Evolutionary conservation across 2,329 filamentous ascomycete species (phyloP), one percentile per base, ranked within the genome.

Genomic region (Alternaria metachromatica): DNA sequence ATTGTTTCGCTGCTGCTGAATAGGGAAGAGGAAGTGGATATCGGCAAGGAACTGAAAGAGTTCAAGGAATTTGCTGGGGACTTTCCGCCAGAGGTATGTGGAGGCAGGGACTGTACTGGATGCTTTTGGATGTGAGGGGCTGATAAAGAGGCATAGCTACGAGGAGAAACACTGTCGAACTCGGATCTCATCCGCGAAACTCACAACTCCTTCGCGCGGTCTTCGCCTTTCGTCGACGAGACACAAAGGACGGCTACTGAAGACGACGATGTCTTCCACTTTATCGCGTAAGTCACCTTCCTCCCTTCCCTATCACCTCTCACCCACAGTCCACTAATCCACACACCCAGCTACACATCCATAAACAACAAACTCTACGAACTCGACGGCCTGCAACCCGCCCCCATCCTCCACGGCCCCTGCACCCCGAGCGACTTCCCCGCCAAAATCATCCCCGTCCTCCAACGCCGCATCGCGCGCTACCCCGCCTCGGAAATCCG

Each of bases 261-360:
- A 65, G 86, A 92, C 59, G 94, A 97, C 74, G 96, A 98, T 76
- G 92, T 95, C 26, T 99, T 96, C 83, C 96, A 99, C 83, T 99
- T 99, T 81, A 94, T 99, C 74, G 96, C 94, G 30, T 80, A 74
- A 62, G 73, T 44, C 33, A 10, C n/a, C 51, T 41, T 21, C 1
- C 56, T 25, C 55, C 43, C 20, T 25, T 56, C 43, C 13, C 21
- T 18, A n/a, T 4, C 12, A 20, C 18, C 21, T 5, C 12, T n/a
- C 30, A 1, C n/a, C 13, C 26, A 21, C 58, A 37, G 54, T 4
- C 10, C 12, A 45, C 26, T 53, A 48, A 60, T 37, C 48, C 65
- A 72, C 10, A 5, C 9, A 3, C 26, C 51, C 62, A 79, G 77
- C 28, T 99, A 99, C 82, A 94, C 93, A 9, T 87, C 90, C 58